Percentiles rank a stretch among this genome's conserved stretches.
phyloP scores from a whole-genome alignment of 2,329 filamentous ascomycete species.

The Parafenestella ontariensis region DNA sequence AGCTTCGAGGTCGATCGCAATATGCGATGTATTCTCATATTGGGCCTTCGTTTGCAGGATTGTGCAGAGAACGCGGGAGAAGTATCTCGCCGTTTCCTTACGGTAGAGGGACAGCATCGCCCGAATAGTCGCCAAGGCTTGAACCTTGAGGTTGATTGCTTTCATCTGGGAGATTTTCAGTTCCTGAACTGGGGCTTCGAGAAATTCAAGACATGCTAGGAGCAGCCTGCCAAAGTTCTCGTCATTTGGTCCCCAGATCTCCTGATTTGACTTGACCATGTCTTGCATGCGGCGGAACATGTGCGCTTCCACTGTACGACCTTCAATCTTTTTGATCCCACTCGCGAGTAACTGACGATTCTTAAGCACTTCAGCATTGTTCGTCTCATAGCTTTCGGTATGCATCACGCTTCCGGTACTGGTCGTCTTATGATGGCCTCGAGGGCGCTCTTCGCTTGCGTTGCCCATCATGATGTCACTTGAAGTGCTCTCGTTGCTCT shows the following conservation, averaged over 20 bases:
- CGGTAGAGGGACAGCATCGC: conserved; percentile 73
- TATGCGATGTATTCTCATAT: conserved; percentile 74
- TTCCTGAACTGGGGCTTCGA: conserved; percentile 63
- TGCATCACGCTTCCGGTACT: conserved; percentile 46
- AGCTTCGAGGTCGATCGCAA: conserved; percentile 76
- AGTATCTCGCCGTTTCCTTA: conserved; percentile 70
- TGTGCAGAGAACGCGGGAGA: conserved; percentile 71
- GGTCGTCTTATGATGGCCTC: conserved; percentile 47
- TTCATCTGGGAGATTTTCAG: conserved; percentile 66
- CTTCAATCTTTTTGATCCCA: conserved; percentile 75
- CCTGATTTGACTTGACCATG: conserved; percentile 69
- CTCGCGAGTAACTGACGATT: conserved; percentile 71
- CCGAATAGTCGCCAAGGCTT: conserved; percentile 76
- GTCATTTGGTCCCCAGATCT: conserved; percentile 70
- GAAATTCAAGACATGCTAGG: conserved; percentile 72
- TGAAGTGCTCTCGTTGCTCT: conserved; percentile 37
- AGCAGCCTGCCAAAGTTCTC: conserved; percentile 74
- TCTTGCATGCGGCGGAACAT: conserved; percentile 81
- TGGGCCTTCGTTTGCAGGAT: conserved; percentile 69
- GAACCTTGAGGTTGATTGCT: conserved; percentile 74
- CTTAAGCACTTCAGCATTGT: conserved; percentile 52
- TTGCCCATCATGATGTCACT: conserved; percentile 39
- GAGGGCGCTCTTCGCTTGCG: conserved; percentile 30
- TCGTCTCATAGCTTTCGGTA: conserved; percentile 38
- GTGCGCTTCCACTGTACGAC: conserved; percentile 77